Percentiles rank a stretch among this genome's conserved stretches.
phyloP scores from a whole-genome alignment of 2,329 filamentous ascomycete genomes.

The Nothophoma quercina region DNA sequence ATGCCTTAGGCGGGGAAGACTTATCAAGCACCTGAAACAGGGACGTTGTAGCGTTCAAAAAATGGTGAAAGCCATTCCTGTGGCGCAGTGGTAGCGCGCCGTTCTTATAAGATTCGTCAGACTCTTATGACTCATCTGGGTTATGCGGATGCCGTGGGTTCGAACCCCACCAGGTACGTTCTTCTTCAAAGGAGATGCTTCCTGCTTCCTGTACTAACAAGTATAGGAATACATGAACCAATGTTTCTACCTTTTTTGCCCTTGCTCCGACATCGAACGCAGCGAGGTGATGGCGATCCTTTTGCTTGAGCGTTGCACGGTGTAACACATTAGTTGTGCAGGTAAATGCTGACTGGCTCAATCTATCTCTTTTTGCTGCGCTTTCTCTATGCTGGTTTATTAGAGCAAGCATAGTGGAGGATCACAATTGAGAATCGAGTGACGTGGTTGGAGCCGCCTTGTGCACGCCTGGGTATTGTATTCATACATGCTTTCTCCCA shows the following conservation, averaged over 20 bases:
- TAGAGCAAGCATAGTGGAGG: too few relatives aligned
- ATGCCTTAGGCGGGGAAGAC: too few relatives aligned
- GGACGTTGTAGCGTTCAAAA: neutral
- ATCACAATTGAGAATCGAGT: too few relatives aligned
- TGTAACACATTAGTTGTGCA: too few relatives aligned
- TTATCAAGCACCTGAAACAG: slow-evolving; percentile 10
- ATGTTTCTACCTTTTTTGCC: slow-evolving; percentile 19
- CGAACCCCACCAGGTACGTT: slow-evolving; percentile 44
- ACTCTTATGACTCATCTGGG: slow-evolving; percentile 46
- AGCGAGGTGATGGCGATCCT: neutral
- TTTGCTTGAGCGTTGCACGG: too few relatives aligned
- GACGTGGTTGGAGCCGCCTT: neutral
- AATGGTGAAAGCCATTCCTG: slow-evolving; percentile 35
- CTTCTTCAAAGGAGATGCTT: slow-evolving; percentile 2
- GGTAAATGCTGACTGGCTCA: too few relatives aligned
- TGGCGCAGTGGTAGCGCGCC: slow-evolving; percentile 60
- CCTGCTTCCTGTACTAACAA: slow-evolving; percentile 20
- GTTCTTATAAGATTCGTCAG: slow-evolving; percentile 55
- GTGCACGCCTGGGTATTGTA: slow-evolving; percentile 5
- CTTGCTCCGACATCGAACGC: neutral
- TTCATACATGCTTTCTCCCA: neutral
- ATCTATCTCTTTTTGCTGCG: too few relatives aligned
- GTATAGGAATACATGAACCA: slow-evolving; percentile 24
- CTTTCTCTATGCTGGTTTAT: too few relatives aligned
- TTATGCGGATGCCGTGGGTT: slow-evolving; percentile 57